Evolutionary conservation across 768 basidiomycete species (phyloP).

Genomic region (Hericium alpestre): DNA sequence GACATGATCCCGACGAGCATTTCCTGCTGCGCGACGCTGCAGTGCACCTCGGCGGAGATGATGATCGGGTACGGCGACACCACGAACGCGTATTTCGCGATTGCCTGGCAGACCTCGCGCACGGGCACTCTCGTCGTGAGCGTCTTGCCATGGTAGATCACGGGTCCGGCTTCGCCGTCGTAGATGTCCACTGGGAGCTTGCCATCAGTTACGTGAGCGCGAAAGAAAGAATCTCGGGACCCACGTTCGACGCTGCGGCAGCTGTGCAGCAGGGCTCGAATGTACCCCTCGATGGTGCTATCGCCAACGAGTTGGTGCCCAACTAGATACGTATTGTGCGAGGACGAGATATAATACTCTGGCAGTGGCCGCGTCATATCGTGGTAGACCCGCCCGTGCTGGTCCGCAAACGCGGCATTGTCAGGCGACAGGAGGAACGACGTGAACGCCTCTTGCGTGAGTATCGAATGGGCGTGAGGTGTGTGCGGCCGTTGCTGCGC

Average conservation of each 20-base stretch:
- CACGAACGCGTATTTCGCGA: conserved; percentile 83
- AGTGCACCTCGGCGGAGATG: conserved; percentile 90
- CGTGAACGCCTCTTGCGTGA: conserved; percentile 58
- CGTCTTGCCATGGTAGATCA: conserved; percentile 85
- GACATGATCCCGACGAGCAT: conserved; percentile 66
- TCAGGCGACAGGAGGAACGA: conserved; percentile 74
- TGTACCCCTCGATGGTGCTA: conserved; percentile 87
- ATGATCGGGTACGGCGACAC: conserved; percentile 87
- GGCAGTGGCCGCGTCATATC: conserved; percentile 85
- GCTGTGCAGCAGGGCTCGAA: conserved; percentile 77
- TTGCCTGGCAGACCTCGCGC: conserved; percentile 73
- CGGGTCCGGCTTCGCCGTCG: conserved; percentile 76
- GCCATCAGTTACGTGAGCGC: not conserved
- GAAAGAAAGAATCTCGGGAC: conserved; percentile 20
- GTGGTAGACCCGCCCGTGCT: conserved; percentile 47
- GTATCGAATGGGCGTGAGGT: conserved; percentile 1
- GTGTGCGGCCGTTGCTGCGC: conserved; percentile 1
- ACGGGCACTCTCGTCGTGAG: conserved; percentile 75
- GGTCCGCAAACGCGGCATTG: conserved; percentile 51
- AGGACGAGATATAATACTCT: conserved; percentile 83
- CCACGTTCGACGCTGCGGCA: conserved; percentile 90
- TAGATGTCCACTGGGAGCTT: conserved; percentile 71
- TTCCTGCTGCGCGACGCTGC: conserved; percentile 69
- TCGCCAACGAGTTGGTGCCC: conserved; percentile 81
- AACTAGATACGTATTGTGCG: conserved; percentile 88